A percentile compares a stretch with the other conserved stretches of the same genome.
These are phyloP conservation scores for Aspergillus sp. DNA, from an alignment of 2,329 filamentous ascomycete genomes.

Conservation along the genomic window DNA sequence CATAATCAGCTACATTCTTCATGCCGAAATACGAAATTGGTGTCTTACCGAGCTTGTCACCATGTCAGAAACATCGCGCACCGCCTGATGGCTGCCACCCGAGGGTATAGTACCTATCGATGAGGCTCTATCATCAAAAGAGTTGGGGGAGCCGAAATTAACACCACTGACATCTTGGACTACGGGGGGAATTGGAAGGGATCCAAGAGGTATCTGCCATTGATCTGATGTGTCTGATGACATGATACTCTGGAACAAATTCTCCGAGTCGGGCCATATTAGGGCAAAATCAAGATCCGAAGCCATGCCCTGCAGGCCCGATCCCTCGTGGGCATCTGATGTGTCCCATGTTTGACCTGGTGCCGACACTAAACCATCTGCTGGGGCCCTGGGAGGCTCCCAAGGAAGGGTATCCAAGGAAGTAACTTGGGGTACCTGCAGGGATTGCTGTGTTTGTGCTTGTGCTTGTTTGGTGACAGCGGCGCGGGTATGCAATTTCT, in stretches of 20 bases:
- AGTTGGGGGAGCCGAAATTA: constrained; percentile 35
- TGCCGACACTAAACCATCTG: constrained; percentile 16
- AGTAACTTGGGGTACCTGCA: constrained; percentile 15
- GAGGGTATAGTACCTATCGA: constrained; percentile 41
- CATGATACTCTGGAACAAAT: constrained; percentile 46
- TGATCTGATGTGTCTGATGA: constrained; percentile 40
- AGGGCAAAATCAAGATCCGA: constrained; percentile 42
- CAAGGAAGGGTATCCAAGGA: constrained; percentile 25
- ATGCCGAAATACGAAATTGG: neutral
- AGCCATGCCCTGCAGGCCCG: constrained; percentile 24
- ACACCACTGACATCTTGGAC: constrained; percentile 31
- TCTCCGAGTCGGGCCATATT: constrained; percentile 48
- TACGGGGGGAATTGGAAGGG: constrained; percentile 39
- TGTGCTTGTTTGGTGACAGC: constrained; percentile 21
- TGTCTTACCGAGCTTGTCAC: constrained; percentile 41
- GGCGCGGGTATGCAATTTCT: constrained; percentile 41
- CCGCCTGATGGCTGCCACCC: constrained; percentile 45
- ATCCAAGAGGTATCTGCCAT: constrained; percentile 46
- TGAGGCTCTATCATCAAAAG: constrained; percentile 38
- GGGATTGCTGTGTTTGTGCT: constrained; percentile 5
- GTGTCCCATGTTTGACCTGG: constrained; percentile 28
- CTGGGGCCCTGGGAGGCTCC: constrained; percentile 25
- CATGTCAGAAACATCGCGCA: constrained; percentile 49
- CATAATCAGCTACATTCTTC: neutral
- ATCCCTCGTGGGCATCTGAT: constrained; percentile 19